These are phyloP conservation scores for Usnea hakonensis DNA, from an alignment of 495 filamentous ascomycete genomes.

Conservation along the genomic window DNA sequence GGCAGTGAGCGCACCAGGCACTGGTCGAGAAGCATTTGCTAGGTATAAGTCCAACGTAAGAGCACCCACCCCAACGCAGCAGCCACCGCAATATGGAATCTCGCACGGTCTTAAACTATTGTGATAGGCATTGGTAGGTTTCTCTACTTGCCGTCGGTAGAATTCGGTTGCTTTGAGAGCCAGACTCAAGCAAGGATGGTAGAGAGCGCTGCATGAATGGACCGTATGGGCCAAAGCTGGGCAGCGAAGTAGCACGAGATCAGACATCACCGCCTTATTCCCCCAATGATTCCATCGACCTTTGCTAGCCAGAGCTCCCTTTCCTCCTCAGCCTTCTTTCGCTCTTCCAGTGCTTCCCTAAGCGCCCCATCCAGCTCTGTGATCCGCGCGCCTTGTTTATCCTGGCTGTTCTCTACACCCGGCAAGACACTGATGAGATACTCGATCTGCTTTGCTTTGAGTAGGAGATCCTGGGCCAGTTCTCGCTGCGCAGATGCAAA, in stretches of 20 bases:
- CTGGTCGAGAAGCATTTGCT: not conserved
- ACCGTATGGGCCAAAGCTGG: not conserved
- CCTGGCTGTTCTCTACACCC: slow-evolving; percentile 76
- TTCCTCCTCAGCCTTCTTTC: slow-evolving; percentile 62
- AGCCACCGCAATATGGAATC: not conserved
- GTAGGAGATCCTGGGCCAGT: slow-evolving; percentile 75
- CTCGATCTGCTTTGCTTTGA: slow-evolving; percentile 94
- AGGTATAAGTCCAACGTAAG: not conserved
- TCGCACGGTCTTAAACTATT: not conserved
- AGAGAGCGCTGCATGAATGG: not conserved
- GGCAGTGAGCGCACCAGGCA: not conserved
- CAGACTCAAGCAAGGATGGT: not conserved
- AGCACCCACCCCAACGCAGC: not conserved
- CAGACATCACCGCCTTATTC: slow-evolving; percentile 29
- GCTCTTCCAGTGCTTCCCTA: slow-evolving; percentile 62
- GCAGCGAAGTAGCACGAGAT: not conserved
- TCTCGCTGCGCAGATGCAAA: slow-evolving; percentile 70
- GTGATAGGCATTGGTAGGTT: not conserved
- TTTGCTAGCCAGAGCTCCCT: slow-evolving; percentile 56
- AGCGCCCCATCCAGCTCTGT: slow-evolving; percentile 69
- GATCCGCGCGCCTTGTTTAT: slow-evolving; percentile 70
- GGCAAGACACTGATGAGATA: slow-evolving; percentile 74
- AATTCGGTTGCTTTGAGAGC: not conserved
- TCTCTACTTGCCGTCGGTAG: not conserved
- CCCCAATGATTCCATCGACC: slow-evolving; percentile 60